phyloP scores from a whole-genome alignment of 179 eudicot species.

The Silene vulgaris region DNA sequence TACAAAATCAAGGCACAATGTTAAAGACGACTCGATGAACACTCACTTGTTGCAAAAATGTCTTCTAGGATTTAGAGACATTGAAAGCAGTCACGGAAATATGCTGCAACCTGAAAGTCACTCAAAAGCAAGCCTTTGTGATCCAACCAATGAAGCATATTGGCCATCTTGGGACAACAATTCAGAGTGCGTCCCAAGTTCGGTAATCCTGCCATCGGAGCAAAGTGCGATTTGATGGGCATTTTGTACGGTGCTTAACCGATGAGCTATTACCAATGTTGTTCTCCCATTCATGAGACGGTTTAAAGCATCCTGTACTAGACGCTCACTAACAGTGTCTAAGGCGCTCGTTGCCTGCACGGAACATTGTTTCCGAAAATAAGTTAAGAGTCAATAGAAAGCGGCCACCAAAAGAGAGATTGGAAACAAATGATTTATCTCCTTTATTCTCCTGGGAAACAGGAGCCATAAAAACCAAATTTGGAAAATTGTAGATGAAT shows the following conservation, averaged over 20 bases:
- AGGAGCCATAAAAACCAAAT: background rate
- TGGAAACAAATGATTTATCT: background rate
- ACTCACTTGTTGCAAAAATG: conserved; percentile 6
- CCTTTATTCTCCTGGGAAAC: background rate
- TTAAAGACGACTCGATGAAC: background rate
- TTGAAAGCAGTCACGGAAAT: conserved; percentile 5
- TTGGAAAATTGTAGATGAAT: background rate
- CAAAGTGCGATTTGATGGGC: conserved; percentile 93
- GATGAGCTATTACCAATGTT: conserved; percentile 93
- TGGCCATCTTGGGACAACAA: conserved; percentile 60
- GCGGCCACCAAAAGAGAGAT: background rate
- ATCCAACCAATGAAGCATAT: conserved; percentile 81
- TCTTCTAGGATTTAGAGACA: conserved; percentile 3
- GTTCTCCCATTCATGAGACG: conserved; percentile 93
- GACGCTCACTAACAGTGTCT: conserved; percentile 83
- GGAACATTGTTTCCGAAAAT: conserved; percentile 11
- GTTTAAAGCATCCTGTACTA: conserved; percentile 84
- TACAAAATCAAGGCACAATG: background rate
- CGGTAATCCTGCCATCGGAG: conserved; percentile 78
- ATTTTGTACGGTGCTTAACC: conserved; percentile 93
- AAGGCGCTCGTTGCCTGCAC: conserved; percentile 95
- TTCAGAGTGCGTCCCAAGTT: conserved; percentile 84
- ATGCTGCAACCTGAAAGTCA: conserved; percentile 24
- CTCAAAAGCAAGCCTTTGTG: conserved; percentile 92
- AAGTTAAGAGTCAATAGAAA: background rate